Evolutionary conservation across 768 basidiomycete species (phyloP), one percentile per base, ranked within the genome.

Genomic region (Suillus subaureus): DNA sequence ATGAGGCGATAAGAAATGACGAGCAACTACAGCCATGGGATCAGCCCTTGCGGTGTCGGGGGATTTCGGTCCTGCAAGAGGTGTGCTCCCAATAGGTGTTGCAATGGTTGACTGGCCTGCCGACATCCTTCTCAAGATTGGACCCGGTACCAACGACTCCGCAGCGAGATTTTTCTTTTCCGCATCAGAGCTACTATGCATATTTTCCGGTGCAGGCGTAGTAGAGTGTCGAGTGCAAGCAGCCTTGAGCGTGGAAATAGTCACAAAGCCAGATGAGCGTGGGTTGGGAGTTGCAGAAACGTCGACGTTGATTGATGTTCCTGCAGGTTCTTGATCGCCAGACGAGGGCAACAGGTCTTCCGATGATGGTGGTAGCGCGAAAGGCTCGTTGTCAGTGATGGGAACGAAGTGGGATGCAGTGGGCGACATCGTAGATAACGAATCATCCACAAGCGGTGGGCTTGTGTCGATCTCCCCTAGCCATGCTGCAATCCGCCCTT

Each of bases 401-500:
- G 73, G 70, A 52, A 76, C 71, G 18, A 77, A 76, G 45, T 66
- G 76, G 43, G 75, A 74, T 21, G 65, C 28, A 3, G 64, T 57
- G 31, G 77, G 72, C 16, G 82, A 80, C 39, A 82, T 78, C 47
- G 71, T 67, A 6, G 80, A 77, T 11, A 62, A 45, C 13, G 68
- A 64, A 31, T 79, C 74, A 40, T 88, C 84, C 63, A 83, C 76
- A 26, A 62, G 64, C 61, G 83, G 83, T 2, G 87, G 86, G 5
- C 78, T 80, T 49, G 83, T 80, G 61, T 89, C 88, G 57, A 93
- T 86, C 11, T 78, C 82, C 35, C 89, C 91, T 66, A 94, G 70
- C 92, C 92, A 94, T 9, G 88, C 90, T 11, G 91, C 83, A n/a
- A 94, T 87, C 28, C 90, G 79, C 8, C 91, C 90, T 66, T 90